Percentiles rank a stretch among this genome's conserved stretches.
These are phyloP conservation scores for Calonectria hawksworthii DNA, from an alignment of 2,329 filamentous ascomycete genomes.

Conservation along the genomic window DNA sequence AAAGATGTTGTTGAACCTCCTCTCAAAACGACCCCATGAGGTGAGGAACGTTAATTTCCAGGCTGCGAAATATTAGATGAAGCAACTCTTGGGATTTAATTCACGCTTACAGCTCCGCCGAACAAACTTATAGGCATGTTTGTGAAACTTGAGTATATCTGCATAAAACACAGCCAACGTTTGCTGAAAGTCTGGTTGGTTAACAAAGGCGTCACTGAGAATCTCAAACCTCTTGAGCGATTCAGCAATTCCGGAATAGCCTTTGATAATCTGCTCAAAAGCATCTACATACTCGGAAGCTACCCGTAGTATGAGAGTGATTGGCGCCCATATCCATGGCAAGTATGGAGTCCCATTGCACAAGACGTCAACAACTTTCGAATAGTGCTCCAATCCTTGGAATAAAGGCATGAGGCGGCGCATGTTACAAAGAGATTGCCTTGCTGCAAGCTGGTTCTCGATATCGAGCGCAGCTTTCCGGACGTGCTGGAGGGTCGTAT, in stretches of 20 bases:
- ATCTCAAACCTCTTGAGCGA: constrained; percentile 55
- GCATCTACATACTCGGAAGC: constrained; percentile 53
- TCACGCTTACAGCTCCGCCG: constrained; percentile 45
- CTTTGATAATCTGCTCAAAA: constrained; percentile 58
- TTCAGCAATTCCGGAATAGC: constrained; percentile 56
- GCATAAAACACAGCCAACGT: constrained; percentile 59
- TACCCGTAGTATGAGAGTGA: constrained; percentile 53
- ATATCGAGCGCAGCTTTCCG: constrained; percentile 51
- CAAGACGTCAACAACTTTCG: constrained; percentile 55
- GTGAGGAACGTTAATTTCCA: constrained; percentile 54
- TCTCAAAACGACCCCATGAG: constrained; percentile 56
- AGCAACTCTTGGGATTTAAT: neutral
- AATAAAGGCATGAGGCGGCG: constrained; percentile 58
- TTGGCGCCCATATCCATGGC: constrained; percentile 62
- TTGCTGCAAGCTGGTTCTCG: constrained; percentile 55
- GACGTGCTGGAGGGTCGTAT: constrained; percentile 19
- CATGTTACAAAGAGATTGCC: constrained; percentile 58
- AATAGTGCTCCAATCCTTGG: constrained; percentile 56
- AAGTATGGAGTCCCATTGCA: constrained; percentile 63
- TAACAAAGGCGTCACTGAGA: constrained; percentile 47
- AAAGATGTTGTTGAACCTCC: constrained; percentile 51
- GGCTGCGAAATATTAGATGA: constrained; percentile 34
- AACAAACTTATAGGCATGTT: constrained; percentile 61
- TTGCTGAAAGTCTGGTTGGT: constrained; percentile 54
- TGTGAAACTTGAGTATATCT: constrained; percentile 64